Percentiles rank a stretch among this genome's conserved stretches.
Evolutionary conservation across 1,139 yeast species (phyloP).

Genomic region (Lodderomyces pseudojiufengensis): DNA sequence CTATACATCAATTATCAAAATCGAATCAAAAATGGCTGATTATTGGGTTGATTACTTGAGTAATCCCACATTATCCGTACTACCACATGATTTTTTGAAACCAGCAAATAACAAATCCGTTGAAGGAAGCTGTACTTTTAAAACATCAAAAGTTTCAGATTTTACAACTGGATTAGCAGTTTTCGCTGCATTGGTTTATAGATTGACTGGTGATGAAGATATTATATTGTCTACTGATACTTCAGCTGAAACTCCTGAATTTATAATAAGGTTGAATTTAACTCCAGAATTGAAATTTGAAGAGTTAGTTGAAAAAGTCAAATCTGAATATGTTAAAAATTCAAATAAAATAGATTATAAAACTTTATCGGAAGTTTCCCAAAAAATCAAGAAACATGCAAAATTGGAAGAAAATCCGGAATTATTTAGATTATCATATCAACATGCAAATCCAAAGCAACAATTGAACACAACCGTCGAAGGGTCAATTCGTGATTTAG

Average conservation of each 20-base stretch:
- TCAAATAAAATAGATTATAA: conserved; percentile 34
- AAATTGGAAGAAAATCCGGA: conserved; percentile 58
- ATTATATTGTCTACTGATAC: conserved; percentile 74
- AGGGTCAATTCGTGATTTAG: conserved; percentile 63
- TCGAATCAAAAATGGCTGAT: conserved; percentile 20
- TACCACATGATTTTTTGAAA: conserved; percentile 84
- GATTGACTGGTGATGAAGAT: conserved; percentile 93
- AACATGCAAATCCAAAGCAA: conserved; percentile 41
- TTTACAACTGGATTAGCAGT: conserved; percentile 63
- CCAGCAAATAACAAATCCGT: conserved; percentile 70
- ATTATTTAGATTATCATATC: conserved; percentile 62
- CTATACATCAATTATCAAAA: too few relatives aligned
- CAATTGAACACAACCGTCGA: conserved; percentile 45
- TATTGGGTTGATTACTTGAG: conserved; percentile 71
- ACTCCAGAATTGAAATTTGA: conserved; percentile 51
- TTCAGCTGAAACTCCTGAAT: conserved; percentile 36
- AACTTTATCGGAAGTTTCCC: conserved; percentile 57
- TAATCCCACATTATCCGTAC: conserved; percentile 77
- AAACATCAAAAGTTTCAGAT: conserved; percentile 3
- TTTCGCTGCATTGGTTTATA: conserved; percentile 66
- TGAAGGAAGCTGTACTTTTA: conserved; percentile 46
- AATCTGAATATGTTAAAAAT: conserved; percentile 39
- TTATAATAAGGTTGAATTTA: conserved; percentile 60
- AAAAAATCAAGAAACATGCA: conserved; percentile 44
- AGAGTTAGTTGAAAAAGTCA: conserved; percentile 47